Evolutionary conservation across 208 protist genomes (phyloP), one percentile per base, ranked within the genome.

Genomic region (Wallacemonas sp.): DNA sequence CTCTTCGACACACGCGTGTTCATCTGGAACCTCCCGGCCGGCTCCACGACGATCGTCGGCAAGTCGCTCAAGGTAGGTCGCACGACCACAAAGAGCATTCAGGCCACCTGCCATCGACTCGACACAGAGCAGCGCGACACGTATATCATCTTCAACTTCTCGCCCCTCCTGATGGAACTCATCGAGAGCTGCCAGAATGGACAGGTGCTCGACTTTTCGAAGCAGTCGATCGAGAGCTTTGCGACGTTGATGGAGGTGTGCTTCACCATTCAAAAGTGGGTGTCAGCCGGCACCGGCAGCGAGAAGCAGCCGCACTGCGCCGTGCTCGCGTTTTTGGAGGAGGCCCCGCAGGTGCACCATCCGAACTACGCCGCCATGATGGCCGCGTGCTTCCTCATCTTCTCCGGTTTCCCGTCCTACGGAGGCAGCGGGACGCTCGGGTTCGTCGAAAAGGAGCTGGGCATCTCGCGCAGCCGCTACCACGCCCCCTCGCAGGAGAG

Each of bases 71-170:
- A 74, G 48, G 69, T 88, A 18, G 63, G 81, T 42, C 67, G 67
- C 23, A 71, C 71, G 5, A 71, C 81, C 1, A 78, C 72, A 29
- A 81, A 78, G 20, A 74, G 78, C 71, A 81, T 93, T 26, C 67
- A 81, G 25, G 18, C 62, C 26, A 87, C 68, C 10, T 82, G 83
- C 59, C 22, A 50, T 7, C 70, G 67, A 29, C 76, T 93, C 3
- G 82, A 93, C 59, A 59, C 74, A 12, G 70, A 74, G 41, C 65
- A 86, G 45, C 67, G 65, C 12, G 67, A 89, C 38, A 66, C 63
- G 52, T 93, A 91, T 74, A 90, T 90, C 29, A 50, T 93, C 29
- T 89, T 93, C 61, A 91, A 91, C 73, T 93, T 93, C 70, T 87
- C 84, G 0, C 87, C 87, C n/a, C 72, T 91, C 12, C 74, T 82